Evolutionary conservation across 768 basidiomycete species (phyloP).

Genomic region (Cubamyces lactineus): DNA sequence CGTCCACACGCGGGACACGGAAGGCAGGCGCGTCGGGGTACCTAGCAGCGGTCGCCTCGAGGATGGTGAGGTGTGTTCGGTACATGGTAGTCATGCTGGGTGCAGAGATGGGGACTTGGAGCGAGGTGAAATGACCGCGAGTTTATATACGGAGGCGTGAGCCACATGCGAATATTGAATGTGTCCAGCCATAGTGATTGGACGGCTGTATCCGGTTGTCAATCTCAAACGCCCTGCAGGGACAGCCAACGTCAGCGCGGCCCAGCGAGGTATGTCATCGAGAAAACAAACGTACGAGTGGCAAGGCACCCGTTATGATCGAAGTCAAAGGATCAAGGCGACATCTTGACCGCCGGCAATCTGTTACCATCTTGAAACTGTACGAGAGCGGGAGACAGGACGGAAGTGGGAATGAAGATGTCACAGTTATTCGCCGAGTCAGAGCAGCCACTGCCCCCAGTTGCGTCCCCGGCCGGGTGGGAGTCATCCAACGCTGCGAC

Average conservation of each 20-base stretch:
- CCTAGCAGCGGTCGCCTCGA: slow-evolving; percentile 56
- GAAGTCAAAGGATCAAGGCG: slow-evolving; percentile 13
- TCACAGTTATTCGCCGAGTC: slow-evolving; percentile 22
- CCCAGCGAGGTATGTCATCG: slow-evolving; percentile 2
- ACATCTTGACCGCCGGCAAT: slow-evolving; percentile 14
- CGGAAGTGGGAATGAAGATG: slow-evolving; percentile 10
- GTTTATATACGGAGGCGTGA: slow-evolving; percentile 17
- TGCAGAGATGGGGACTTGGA: slow-evolving; percentile 15
- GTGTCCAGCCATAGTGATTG: slow-evolving; percentile 24
- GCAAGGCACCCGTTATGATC: slow-evolving; percentile 14
- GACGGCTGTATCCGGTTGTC: slow-evolving; percentile 22
- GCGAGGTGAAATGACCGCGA: slow-evolving; percentile 3
- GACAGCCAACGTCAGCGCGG: slow-evolving; percentile 24
- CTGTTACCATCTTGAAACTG: slow-evolving; percentile 13
- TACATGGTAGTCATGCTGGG: slow-evolving; percentile 27
- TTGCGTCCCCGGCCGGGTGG: neutral
- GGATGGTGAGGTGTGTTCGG: slow-evolving; percentile 59
- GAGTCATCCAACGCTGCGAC: slow-evolving; percentile 17
- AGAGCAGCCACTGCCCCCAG: slow-evolving; percentile 19
- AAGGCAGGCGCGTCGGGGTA: slow-evolving; percentile 59
- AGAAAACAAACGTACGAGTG: slow-evolving; percentile 12
- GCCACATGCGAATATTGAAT: slow-evolving; percentile 19
- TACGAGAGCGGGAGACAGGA: slow-evolving; percentile 12
- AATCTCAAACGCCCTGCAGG: slow-evolving; percentile 25
- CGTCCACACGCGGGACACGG: slow-evolving; percentile 55